phyloP scores from a whole-genome alignment of 148 eudicot species.

The Polygonum aviculare region DNA sequence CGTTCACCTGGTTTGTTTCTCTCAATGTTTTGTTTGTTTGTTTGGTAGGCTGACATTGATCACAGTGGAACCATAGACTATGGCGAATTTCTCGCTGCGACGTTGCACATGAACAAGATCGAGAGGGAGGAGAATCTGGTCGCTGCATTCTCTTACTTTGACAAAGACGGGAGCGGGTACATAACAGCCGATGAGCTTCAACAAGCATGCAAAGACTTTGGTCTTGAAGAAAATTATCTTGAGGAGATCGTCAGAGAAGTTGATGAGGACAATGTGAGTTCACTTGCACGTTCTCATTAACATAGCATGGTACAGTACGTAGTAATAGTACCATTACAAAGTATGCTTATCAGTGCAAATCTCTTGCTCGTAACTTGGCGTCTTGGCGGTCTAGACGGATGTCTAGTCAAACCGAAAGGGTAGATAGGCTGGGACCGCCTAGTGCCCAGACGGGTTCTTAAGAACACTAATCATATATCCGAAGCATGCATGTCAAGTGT shows the following conservation, averaged over 20 bases:
- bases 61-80: slow-evolving; percentile 16
- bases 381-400: too few species aligned
- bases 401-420: too few species aligned
- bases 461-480: too few species aligned
- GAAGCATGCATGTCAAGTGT: too few species aligned
- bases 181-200: slow-evolving; percentile 19
- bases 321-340: too few species aligned
- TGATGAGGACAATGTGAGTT: slow-evolving; percentile 27
- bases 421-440: too few species aligned
- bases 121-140: slow-evolving; percentile 18
- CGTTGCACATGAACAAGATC: slow-evolving; percentile 17
- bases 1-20: background rate
- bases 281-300: background rate
- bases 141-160: slow-evolving; percentile 15
- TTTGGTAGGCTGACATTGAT: slow-evolving; percentile 17
- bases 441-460: too few species aligned
- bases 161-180: slow-evolving; percentile 18
- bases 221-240: slow-evolving; percentile 17
- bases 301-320: background rate
- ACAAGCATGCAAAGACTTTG: slow-evolving; percentile 18
- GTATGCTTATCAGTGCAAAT: too few species aligned
- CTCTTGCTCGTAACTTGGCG: too few species aligned
- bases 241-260: slow-evolving; percentile 17
- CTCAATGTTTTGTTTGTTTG: background rate
- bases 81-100: slow-evolving; percentile 19